A percentile compares a stretch with the other conserved stretches of the same genome.
These are phyloP conservation scores for Penicillium robsamsonii DNA, from an alignment of 495 filamentous ascomycete genomes.

Conservation along the genomic window DNA sequence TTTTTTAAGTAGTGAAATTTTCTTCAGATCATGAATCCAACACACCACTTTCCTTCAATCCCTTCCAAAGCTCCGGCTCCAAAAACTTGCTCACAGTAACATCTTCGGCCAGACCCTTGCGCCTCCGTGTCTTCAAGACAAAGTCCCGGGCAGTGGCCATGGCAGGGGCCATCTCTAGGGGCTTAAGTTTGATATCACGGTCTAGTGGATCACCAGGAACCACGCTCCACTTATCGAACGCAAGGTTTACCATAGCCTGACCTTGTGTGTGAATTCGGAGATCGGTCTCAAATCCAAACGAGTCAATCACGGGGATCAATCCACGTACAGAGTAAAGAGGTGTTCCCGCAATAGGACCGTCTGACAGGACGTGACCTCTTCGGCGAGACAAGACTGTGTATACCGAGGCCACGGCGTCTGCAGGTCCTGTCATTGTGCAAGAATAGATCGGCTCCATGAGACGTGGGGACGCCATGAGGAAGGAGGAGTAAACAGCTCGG, in stretches of 20 bases:
- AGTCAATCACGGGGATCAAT: conserved; percentile 92
- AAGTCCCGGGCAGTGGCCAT: conserved; percentile 92
- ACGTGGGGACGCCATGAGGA: conserved; percentile 93
- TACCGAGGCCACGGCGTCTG: conserved; percentile 80
- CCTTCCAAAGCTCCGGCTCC: conserved; percentile 88
- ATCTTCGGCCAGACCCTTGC: conserved; percentile 94
- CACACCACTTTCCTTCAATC: conserved; percentile 83
- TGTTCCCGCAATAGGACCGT: conserved; percentile 91
- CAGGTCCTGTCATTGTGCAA: conserved; percentile 87
- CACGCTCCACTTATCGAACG: conserved; percentile 93
- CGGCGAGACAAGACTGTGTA: conserved; percentile 90
- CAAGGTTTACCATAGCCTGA: conserved; percentile 82
- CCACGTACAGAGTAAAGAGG: conserved; percentile 91
- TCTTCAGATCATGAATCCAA: conserved; percentile 61
- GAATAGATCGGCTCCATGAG: conserved; percentile 96
- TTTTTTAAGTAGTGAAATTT: conserved; percentile 7
- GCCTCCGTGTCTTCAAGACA: conserved; percentile 87
- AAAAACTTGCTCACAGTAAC: conserved; percentile 93
- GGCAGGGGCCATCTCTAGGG: conserved; percentile 80
- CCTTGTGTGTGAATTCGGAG: conserved; percentile 94
- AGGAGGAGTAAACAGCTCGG: conserved; percentile 87
- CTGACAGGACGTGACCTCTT: conserved; percentile 86
- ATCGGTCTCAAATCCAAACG: conserved; percentile 97
- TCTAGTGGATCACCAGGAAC: conserved; percentile 95
- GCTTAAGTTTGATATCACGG: conserved; percentile 73